Evolutionary conservation across 306 rosid genomes (phyloP).

Genomic region (Vigna unguiculata): DNA sequence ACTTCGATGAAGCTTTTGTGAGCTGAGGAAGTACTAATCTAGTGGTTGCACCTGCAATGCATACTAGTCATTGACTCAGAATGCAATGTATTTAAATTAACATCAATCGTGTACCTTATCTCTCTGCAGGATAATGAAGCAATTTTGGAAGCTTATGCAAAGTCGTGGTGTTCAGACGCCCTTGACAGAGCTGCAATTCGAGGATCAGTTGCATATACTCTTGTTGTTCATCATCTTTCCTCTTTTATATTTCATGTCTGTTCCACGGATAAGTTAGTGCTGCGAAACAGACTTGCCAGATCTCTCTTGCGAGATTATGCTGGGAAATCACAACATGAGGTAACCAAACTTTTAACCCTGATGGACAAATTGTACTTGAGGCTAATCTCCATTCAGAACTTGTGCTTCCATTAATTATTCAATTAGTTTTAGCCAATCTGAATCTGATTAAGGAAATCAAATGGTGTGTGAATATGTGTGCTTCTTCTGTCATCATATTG

Average conservation of each 20-base stretch:
- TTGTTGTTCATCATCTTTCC: constrained; percentile 85
- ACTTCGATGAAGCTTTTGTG: not conserved
- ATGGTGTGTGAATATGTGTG: constrained; percentile 16
- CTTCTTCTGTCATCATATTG: constrained; percentile 8
- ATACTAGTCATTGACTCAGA: constrained; percentile 1
- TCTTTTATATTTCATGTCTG: constrained; percentile 63
- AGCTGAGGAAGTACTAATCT: not conserved
- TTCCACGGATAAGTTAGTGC: constrained; percentile 53
- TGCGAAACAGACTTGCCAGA: constrained; percentile 77
- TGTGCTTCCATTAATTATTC: constrained; percentile 19
- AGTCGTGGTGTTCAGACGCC: constrained; percentile 88
- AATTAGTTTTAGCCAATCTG: not conserved
- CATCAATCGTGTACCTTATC: constrained; percentile 31
- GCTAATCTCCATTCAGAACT: constrained; percentile 7
- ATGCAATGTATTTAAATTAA: constrained; percentile 3
- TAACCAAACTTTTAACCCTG: constrained; percentile 43
- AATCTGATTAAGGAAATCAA: constrained; percentile 20
- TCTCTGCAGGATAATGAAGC: constrained; percentile 70
- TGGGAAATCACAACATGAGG: constrained; percentile 79
- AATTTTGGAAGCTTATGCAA: constrained; percentile 79
- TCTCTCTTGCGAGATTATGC: constrained; percentile 79
- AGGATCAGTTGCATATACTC: constrained; percentile 67
- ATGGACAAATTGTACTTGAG: constrained; percentile 18
- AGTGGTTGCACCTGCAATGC: not conserved
- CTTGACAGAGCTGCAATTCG: constrained; percentile 85